A percentile compares a stretch with the other conserved stretches of the same genome.
Evolutionary conservation across 371 early-diverging fungal species (phyloP).

Genomic region (Mortierella sp.): DNA sequence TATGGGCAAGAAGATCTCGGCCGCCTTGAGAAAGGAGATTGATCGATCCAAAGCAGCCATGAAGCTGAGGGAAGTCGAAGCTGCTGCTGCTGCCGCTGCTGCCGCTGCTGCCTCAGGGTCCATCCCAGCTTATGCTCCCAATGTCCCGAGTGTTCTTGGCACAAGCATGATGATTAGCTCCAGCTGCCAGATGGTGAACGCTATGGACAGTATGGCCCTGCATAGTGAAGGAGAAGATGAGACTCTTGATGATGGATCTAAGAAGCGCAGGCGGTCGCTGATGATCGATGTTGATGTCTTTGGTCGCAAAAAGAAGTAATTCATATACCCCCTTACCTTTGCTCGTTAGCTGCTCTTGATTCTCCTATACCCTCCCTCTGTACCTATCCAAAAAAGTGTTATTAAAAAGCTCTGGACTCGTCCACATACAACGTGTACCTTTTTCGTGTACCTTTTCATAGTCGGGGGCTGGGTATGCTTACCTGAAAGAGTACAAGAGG

Average conservation of each 20-base stretch:
- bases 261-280: constrained; percentile 17
- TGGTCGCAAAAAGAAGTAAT: constrained; percentile 14
- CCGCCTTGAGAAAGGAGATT: constrained; percentile 40
- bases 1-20: constrained; percentile 52
- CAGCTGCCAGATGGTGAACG: constrained; percentile 1
- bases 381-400: background rate
- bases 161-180: background rate
- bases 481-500: too few relatives aligned
- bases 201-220: constrained; percentile 7
- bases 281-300: constrained; percentile 2
- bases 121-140: background rate
- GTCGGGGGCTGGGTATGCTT: too few relatives aligned
- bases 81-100: constrained; percentile 2
- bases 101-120: background rate
- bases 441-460: too few relatives aligned
- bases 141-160: background rate
- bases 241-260: constrained; percentile 9
- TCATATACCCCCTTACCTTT: background rate
- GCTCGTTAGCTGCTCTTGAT: background rate
- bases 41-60: constrained; percentile 37
- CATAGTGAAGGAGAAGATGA: constrained; percentile 6
- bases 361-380: background rate
- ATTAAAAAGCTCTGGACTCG: too few relatives aligned
- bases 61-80: constrained; percentile 5
- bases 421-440: too few relatives aligned